phyloP scores from a whole-genome alignment of 805 yeast genomes.

The Cyberlindnera japonica region DNA sequence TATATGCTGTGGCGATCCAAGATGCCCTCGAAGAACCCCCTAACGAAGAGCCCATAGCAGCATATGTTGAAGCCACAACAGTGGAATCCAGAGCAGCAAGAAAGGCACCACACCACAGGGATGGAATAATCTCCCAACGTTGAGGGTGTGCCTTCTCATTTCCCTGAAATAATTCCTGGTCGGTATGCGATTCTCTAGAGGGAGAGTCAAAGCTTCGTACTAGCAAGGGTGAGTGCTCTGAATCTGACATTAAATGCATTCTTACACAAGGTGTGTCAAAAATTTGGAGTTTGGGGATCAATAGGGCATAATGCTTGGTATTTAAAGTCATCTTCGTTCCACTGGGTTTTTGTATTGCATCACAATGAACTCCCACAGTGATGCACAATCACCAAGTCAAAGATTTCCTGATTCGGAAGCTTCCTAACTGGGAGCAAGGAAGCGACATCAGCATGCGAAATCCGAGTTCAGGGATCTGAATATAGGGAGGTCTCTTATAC shows the following conservation, averaged over 20 bases:
- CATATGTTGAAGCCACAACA: conserved; percentile 45
- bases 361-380: no score
- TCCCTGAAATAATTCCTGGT: not conserved
- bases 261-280: not conserved
- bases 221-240: conserved; percentile 5
- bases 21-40: conserved; percentile 34
- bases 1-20: conserved; percentile 41
- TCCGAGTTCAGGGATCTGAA: no score
- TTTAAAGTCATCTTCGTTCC: no score
- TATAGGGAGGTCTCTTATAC: no score
- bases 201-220: not conserved
- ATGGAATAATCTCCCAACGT: conserved; percentile 28
- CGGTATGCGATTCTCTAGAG: not conserved
- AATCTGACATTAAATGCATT: not conserved
- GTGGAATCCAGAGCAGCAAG: conserved; percentile 47
- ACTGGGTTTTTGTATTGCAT: not conserved
- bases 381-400: no score
- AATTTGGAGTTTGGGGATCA: no score
- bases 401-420: conserved; percentile 3
- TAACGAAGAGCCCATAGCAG: conserved; percentile 42
- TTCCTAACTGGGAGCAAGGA: conserved; percentile 2
- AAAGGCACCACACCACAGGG: conserved; percentile 38
- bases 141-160: conserved; percentile 5
- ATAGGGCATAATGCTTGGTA: no score
- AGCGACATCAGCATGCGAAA: no score